Evolutionary conservation across 208 protist species (phyloP).

Genomic region (Crithidia fasciculata): DNA sequence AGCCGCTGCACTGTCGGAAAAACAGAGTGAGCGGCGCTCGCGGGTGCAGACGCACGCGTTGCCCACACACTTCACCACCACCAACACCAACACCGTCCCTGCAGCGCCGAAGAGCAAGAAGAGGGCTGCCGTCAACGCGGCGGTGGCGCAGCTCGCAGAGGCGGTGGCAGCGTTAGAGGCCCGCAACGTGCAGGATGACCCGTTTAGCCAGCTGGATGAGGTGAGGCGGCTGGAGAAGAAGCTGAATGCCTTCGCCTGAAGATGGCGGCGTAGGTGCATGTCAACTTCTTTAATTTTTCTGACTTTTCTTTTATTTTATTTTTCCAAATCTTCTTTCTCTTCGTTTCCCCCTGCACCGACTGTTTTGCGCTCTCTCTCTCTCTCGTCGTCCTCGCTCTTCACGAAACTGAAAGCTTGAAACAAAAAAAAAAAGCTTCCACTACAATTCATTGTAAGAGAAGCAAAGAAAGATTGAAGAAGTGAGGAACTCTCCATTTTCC

Average conservation of each 20-base stretch:
- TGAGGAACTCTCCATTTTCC: too few species aligned
- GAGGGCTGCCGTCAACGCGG: neutral
- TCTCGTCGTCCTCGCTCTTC: too few species aligned
- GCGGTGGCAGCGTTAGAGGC: slow-evolving; percentile 26
- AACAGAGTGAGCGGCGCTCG: neutral
- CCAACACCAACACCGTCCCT: neutral
- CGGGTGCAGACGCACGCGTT: slow-evolving; percentile 16
- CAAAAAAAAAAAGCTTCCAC: too few species aligned
- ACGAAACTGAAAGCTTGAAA: too few species aligned
- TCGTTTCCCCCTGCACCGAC: too few species aligned
- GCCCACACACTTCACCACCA: neutral
- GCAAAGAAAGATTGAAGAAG: too few species aligned
- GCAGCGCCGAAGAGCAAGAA: neutral
- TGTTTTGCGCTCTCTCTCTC: too few species aligned
- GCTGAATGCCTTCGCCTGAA: slow-evolving; percentile 10
- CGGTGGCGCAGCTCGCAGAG: slow-evolving; percentile 13
- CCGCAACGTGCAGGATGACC: slow-evolving; percentile 20
- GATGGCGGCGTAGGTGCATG: neutral
- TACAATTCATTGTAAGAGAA: too few species aligned
- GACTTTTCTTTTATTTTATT: neutral
- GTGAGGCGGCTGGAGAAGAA: slow-evolving; percentile 30
- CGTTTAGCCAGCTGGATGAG: slow-evolving; percentile 28
- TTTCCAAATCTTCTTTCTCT: neutral
- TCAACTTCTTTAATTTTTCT: neutral
- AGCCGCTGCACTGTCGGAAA: too few species aligned